phyloP scores from a whole-genome alignment of 176 grass and related monocot genomes.

The Zoysia pacifica region DNA sequence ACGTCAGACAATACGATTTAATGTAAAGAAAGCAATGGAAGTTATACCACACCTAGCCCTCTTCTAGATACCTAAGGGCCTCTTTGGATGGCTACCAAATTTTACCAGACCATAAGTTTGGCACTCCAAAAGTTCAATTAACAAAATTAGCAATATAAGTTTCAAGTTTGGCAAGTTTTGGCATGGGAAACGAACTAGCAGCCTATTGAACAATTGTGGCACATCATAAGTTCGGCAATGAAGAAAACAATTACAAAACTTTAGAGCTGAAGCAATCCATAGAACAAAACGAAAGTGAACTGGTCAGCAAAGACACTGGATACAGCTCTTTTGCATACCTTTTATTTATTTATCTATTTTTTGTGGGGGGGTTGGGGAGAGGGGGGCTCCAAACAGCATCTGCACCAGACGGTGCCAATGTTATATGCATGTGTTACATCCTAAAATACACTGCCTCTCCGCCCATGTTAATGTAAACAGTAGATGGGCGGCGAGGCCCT shows the following conservation, averaged over 20 bases:
- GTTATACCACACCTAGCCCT: not conserved
- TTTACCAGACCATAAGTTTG: no score
- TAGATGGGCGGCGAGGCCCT: no score
- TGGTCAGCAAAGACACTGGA: slow-evolving; percentile 10
- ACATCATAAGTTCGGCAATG: no score
- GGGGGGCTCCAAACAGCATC: slow-evolving; percentile 6
- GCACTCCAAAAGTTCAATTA: no score
- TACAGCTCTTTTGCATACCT: not conserved
- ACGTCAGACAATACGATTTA: slow-evolving; percentile 6
- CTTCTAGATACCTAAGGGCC: not conserved
- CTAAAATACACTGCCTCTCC: not conserved
- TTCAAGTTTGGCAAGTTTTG: no score
- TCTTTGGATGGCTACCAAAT: no score
- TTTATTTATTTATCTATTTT: not conserved
- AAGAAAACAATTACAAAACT: not conserved
- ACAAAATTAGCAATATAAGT: no score
- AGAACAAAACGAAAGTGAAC: slow-evolving; percentile 33
- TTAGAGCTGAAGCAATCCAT: slow-evolving; percentile 15
- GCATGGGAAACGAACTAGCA: no score
- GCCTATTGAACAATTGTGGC: no score
- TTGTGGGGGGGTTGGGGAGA: no score
- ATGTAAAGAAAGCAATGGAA: slow-evolving; percentile 20
- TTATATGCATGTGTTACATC: not conserved
- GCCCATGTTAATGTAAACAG: no score
- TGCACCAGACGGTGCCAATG: not conserved